Base-by-base conservation (phyloP, 2,329 filamentous ascomycete genomes). In the Colletotrichum gigasporum region DNA sequence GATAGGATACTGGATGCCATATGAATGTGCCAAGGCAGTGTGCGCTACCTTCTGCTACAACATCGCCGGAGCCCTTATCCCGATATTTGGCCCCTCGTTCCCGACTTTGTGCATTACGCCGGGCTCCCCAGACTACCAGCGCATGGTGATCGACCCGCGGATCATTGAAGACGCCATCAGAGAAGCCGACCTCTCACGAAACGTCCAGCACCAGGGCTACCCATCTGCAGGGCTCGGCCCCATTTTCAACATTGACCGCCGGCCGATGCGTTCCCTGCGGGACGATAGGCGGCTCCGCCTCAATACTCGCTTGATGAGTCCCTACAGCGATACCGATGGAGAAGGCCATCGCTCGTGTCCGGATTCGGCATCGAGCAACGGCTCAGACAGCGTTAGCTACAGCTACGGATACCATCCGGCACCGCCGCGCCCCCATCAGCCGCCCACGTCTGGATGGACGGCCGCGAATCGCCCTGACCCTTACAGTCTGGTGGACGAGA, bases 1-100 rank as follows among this genome's bases (percentile, higher is more conserved):
- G 16, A 24, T 65, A 97, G 94, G 96, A 32, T 99, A 98, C 78
- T 99, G 96, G 96, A 93, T 98, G 87, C 95, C 95, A 2, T 98
- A 90, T 71, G 81, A 87, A 37, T 96, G 94, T 69, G 96, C 96
- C 47, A 91, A 87, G 77, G 94, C 93, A 10, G 82, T 99, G 53
- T 96, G 94, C 71, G 87, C 92, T 4, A 97, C 92, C 1, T 98
- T 98, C 75, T 98, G 95, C 79, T 89, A 90, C 75, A 81, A 86
- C 34, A 96, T 99, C 66, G 90, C 95, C 12, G 90, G 90, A 62
- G 94, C 92, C 0, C 80, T 99, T 57, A 96, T 96, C 8, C 96
- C 96, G 5, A 84, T 99, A 64, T 99, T 99, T 75, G 96, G 96
- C 0, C 86, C 89, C 11, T 85, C 88, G 39, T 99, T 99, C 74